Percentiles rank a stretch among this genome's conserved stretches.
phyloP scores from a whole-genome alignment of 1,139 yeast species.

The Scheffersomyces insectosa region DNA sequence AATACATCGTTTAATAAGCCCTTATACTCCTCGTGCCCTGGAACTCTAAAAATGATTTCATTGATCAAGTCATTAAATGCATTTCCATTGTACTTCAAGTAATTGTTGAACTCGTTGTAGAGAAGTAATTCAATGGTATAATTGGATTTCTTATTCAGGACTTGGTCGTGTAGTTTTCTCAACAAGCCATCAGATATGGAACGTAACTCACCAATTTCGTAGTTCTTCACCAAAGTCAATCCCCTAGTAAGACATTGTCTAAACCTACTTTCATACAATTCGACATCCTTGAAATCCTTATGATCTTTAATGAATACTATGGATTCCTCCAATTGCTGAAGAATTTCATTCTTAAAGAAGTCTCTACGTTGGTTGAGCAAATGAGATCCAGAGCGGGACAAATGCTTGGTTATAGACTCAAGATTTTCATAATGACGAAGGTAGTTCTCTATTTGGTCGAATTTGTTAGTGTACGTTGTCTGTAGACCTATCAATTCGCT shows the following conservation, averaged over 20 bases:
- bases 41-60: constrained; percentile 53
- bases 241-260: constrained; percentile 86
- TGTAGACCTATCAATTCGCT: constrained; percentile 55
- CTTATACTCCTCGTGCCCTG: constrained; percentile 54
- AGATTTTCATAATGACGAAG: constrained; percentile 67
- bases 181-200: constrained; percentile 46
- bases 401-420: constrained; percentile 65
- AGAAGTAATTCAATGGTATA: constrained; percentile 28
- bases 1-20: constrained; percentile 72
- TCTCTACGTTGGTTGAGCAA: constrained; percentile 54
- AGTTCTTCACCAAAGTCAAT: constrained; percentile 71
- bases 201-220: constrained; percentile 56
- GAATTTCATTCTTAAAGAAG: constrained; percentile 30
- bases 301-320: constrained; percentile 34
- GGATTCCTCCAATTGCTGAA: constrained; percentile 60
- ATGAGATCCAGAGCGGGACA: constrained; percentile 64
- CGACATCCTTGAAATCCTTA: constrained; percentile 66
- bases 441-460: constrained; percentile 52
- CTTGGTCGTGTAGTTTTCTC: constrained; percentile 18
- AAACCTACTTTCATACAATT: constrained; percentile 68
- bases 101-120: constrained; percentile 56
- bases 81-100: constrained; percentile 21
- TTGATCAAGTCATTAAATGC: constrained; percentile 44
- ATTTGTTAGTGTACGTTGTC: constrained; percentile 40
- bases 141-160: constrained; percentile 3